These are phyloP conservation scores for Alopecurus myosuroides DNA, from an alignment of 176 grass and related monocot genomes.

Conservation along the genomic window DNA sequence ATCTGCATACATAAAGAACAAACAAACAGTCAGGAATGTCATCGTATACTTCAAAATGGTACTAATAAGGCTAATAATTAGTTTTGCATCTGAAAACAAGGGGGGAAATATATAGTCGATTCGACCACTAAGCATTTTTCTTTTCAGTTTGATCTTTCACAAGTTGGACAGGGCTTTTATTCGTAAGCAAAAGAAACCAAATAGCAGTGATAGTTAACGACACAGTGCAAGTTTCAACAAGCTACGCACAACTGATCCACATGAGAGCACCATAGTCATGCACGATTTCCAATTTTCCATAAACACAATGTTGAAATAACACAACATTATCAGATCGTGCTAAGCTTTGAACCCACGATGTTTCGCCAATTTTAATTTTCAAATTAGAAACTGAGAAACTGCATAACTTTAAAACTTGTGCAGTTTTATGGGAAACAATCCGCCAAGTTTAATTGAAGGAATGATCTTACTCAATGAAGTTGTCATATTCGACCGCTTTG, in stretches of 20 bases:
- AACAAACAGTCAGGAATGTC: not conserved
- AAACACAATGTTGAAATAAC: not conserved
- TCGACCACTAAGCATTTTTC: not conserved
- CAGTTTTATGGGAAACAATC: not conserved
- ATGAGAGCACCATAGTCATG: not conserved
- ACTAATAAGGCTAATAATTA: not conserved
- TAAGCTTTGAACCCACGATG: not conserved
- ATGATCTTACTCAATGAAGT: conserved; percentile 91
- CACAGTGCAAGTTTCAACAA: not conserved
- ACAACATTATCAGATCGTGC: not conserved
- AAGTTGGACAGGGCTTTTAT: not conserved
- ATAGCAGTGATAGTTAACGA: not conserved
- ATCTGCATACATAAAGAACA: conserved; percentile 43
- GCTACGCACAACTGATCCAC: not conserved
- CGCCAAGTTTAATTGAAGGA: not conserved
- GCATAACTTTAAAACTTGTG: not conserved
- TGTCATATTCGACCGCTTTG: conserved; percentile 88
- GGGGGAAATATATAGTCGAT: not conserved
- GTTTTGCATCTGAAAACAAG: not conserved
- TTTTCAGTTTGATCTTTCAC: not conserved
- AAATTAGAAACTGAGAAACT: not conserved
- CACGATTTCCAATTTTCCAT: not conserved
- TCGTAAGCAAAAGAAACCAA: not conserved
- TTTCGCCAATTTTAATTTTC: not conserved
- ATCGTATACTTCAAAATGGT: not conserved